Conservation (phyloP, 176 grass and related monocot species). For the Phoenix roebelenii region DNA sequence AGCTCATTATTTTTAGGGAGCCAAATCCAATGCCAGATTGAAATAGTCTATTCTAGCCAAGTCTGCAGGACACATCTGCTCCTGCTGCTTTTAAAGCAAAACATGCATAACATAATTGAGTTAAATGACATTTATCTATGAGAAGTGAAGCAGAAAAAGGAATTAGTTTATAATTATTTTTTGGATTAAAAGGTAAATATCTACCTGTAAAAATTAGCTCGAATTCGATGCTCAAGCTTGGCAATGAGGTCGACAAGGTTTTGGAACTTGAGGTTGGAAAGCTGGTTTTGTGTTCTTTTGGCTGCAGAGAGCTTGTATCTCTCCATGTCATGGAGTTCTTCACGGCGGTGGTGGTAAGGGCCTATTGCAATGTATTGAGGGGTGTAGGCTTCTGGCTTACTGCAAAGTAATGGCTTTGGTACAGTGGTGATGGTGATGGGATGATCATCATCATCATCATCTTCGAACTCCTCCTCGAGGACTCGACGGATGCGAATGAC, state of each 20-base stretch:
- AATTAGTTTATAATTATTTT: too few species aligned
- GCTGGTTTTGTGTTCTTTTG: constrained; percentile 32
- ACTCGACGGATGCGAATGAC: constrained; percentile 31
- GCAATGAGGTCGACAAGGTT: constrained; percentile 36
- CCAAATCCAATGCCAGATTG: too few species aligned
- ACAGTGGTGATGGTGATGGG: constrained; percentile 55
- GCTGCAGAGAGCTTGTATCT: constrained; percentile 60
- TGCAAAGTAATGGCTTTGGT: constrained; percentile 36
- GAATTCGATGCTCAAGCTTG: constrained; percentile 41
- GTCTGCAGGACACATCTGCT: too few species aligned
- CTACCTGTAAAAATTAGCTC: constrained; percentile 72
- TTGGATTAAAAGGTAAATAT: neutral
- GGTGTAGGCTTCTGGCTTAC: constrained; percentile 55
- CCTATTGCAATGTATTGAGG: constrained; percentile 58
- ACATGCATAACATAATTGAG: too few species aligned
- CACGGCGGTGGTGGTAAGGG: constrained; percentile 60
- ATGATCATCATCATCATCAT: constrained; percentile 26
- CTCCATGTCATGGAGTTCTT: constrained; percentile 70
- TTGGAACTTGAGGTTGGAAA: constrained; percentile 32
- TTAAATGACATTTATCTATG: too few species aligned
- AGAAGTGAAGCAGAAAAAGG: too few species aligned
- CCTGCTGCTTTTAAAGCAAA: too few species aligned
- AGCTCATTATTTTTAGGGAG: too few species aligned
- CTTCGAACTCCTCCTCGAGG: constrained; percentile 47
- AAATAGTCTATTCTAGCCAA: too few species aligned